A percentile compares a stretch with the other conserved stretches of the same genome.
phyloP scores from a whole-genome alignment of 1,139 yeast genomes.

The Yamadazyma pseudoaaseri region DNA sequence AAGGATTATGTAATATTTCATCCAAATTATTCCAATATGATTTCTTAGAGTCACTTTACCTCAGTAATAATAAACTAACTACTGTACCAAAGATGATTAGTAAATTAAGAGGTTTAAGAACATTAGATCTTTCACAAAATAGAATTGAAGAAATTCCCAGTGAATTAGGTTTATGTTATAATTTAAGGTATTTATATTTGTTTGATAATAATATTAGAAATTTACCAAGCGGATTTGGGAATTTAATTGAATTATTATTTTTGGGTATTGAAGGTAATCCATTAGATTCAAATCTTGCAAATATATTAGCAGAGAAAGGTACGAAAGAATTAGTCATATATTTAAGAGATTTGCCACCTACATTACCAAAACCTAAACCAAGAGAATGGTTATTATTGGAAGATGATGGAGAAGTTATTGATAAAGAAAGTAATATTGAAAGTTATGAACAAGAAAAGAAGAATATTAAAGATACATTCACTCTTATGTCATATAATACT shows the following conservation, averaged over 20 bases:
- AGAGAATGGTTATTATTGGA: conserved; percentile 82
- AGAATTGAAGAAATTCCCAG: conserved; percentile 67
- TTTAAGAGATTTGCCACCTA: conserved; percentile 80
- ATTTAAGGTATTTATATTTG: conserved; percentile 75
- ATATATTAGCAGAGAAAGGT: conserved; percentile 76
- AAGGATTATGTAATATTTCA: conserved; percentile 70
- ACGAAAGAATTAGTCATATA: conserved; percentile 79
- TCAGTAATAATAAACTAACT: conserved; percentile 81
- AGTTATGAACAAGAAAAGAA: conserved; percentile 28
- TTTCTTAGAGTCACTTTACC: conserved; percentile 81
- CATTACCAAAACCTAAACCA: conserved; percentile 61
- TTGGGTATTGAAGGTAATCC: conserved; percentile 95
- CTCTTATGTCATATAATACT: conserved; percentile 84
- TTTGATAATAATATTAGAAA: conserved; percentile 81
- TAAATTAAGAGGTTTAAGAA: conserved; percentile 70
- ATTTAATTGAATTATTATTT: conserved; percentile 78
- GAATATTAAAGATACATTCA: conserved; percentile 47
- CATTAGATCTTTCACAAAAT: conserved; percentile 84
- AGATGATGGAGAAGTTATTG: conserved; percentile 68
- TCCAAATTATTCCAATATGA: conserved; percentile 77
- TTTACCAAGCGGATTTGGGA: conserved; percentile 85
- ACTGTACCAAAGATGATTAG: conserved; percentile 68
- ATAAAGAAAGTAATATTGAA: conserved; percentile 31
- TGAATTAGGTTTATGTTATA: conserved; percentile 81
- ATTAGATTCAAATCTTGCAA: conserved; percentile 61